phyloP scores from a whole-genome alignment of 2,329 filamentous ascomycete genomes.

The Aspergillus sp. region DNA sequence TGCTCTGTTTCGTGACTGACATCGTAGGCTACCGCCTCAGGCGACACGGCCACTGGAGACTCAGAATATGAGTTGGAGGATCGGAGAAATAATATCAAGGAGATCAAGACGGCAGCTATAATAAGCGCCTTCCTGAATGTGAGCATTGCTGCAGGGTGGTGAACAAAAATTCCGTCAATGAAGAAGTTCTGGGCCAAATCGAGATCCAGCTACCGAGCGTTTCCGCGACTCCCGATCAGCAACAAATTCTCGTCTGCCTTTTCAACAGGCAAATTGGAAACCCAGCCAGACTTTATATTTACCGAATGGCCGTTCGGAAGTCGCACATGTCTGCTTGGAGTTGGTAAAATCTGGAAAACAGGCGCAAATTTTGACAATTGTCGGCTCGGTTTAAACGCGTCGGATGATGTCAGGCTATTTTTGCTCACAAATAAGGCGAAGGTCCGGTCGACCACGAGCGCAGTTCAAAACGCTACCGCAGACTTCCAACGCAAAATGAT shows the following conservation, averaged over 20 bases:
- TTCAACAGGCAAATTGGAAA: neutral
- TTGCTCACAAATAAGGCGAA: neutral
- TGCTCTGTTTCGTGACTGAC: slow-evolving; percentile 19
- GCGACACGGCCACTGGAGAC: slow-evolving; percentile 36
- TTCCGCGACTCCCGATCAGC: slow-evolving; percentile 16
- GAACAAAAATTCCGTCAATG: neutral
- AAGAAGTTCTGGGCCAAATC: slow-evolving; percentile 6
- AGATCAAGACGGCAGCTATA: slow-evolving; percentile 67
- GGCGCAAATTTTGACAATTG: neutral
- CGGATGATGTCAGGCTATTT: slow-evolving; percentile 2
- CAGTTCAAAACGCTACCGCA: neutral
- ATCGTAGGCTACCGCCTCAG: slow-evolving; percentile 25
- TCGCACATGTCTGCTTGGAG: slow-evolving; percentile 13
- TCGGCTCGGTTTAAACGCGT: neutral
- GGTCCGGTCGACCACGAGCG: slow-evolving; percentile 3
- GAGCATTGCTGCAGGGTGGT: slow-evolving; percentile 58
- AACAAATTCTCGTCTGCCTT: neutral
- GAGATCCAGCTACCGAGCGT: neutral
- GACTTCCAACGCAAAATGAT: slow-evolving; percentile 1
- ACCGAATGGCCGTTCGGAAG: slow-evolving; percentile 4
- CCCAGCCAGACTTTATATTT: slow-evolving; percentile 4
- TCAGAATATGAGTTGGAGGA: slow-evolving; percentile 56
- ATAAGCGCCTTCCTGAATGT: slow-evolving; percentile 75
- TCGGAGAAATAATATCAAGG: slow-evolving; percentile 68
- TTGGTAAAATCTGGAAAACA: neutral